Evolutionary conservation across 208 protist species (phyloP), one percentile per base, ranked within the genome.

Genomic region (Acanthamoeba sp.): DNA sequence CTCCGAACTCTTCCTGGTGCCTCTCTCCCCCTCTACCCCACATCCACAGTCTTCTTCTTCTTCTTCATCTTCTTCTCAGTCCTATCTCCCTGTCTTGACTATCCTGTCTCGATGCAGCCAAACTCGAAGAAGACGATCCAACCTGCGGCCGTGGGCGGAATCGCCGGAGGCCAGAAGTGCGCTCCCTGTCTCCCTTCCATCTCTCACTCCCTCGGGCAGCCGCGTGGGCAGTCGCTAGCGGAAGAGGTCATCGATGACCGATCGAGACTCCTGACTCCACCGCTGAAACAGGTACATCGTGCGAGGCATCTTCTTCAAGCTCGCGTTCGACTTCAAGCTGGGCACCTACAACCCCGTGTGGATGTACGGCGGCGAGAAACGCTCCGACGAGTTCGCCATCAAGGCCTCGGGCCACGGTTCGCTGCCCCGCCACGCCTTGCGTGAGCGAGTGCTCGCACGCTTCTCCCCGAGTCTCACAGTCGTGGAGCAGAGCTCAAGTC

Each of bases 301-400:
- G 14, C 34, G 45, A 1, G 64, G 64, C 34, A 93, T 93, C 57
- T 93, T 93, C 62, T 93, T 93, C 88, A 93, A 93, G 88, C 88
- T 93, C 62, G 88, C 88, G 16, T 80, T 52, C 64, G 88, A 93
- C 16, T 80, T 93, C 45, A 16, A 80, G 62, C 18, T 93, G 18
- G 88, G 88, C 55, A 80, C 55, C 0, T n/a, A 50, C 36, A 71
- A 38, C 1, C 20, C 73, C 5, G 73, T 84, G 24, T 93, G 88
- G 88, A 93, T 93, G 88, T 93, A 93, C 45, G 88, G 88, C 38
- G 88, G 88, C 42, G 36, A 27, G 34, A 34, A 38, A 7, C 36
- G 88, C 7, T 73, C n/a, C 32, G 88, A 93, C 45, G 88, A 93
- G 88, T 64, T 38, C 36, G 88, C 88, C 64, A 93, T 93, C 32